These are phyloP conservation scores for Fusarium xyrophilum DNA, from an alignment of 2,329 filamentous ascomycete genomes.

Conservation along the genomic window DNA sequence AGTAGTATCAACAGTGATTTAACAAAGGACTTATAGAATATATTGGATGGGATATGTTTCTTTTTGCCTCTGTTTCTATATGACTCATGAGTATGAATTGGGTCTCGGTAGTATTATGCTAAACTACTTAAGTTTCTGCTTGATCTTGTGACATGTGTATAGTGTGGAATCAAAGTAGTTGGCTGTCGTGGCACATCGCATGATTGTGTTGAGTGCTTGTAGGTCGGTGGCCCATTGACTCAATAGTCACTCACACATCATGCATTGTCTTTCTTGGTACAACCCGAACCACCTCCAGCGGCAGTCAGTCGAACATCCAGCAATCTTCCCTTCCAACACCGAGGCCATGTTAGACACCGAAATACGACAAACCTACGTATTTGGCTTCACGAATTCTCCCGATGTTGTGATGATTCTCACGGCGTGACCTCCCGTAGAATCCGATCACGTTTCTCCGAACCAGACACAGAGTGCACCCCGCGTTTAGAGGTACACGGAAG, in stretches of 20 bases:
- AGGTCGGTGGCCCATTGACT: neutral
- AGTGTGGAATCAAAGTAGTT: neutral
- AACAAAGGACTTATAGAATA: too few species aligned
- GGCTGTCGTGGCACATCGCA: neutral
- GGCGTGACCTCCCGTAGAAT: slow-evolving; percentile 20
- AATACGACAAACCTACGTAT: slow-evolving; percentile 27
- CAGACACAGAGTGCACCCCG: neutral
- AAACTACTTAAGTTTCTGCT: too few species aligned
- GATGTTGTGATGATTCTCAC: slow-evolving; percentile 8
- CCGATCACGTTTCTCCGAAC: slow-evolving; percentile 32
- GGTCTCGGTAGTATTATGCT: neutral
- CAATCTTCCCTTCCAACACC: neutral
- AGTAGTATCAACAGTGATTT: too few species aligned
- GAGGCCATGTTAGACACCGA: slow-evolving; percentile 14
- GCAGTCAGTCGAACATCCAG: neutral
- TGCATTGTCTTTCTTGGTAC: neutral
- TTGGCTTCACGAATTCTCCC: slow-evolving; percentile 20
- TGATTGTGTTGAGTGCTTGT: neutral
- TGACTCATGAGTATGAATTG: neutral
- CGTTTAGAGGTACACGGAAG: neutral
- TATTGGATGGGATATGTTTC: neutral
- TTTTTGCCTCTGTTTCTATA: neutral
- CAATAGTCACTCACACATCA: neutral
- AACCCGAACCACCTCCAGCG: slow-evolving; percentile 18
- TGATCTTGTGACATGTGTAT: neutral